Percentiles rank a stretch among this genome's conserved stretches.
phyloP scores from a whole-genome alignment of 768 basidiomycete genomes.

The Kwoniella heveanensis region DNA sequence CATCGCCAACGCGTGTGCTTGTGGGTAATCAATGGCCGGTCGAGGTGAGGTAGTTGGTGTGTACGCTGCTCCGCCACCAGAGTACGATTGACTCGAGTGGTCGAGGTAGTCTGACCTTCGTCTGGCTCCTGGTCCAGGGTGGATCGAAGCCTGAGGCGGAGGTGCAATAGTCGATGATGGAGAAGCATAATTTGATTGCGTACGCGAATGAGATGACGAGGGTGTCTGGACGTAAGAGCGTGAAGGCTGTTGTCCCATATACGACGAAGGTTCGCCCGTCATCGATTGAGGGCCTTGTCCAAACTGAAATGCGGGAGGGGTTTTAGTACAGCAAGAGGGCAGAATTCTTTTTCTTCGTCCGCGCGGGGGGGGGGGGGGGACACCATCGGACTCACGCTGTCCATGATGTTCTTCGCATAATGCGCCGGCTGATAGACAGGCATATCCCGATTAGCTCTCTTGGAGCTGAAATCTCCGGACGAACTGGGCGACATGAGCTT shows the following conservation, averaged over 20 bases:
- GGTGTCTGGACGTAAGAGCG: slow-evolving; percentile 27
- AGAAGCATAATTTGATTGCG: slow-evolving; percentile 36
- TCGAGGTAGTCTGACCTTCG: slow-evolving; percentile 77
- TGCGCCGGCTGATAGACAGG: slow-evolving; percentile 50
- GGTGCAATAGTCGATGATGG: slow-evolving; percentile 61
- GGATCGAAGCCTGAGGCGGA: slow-evolving; percentile 83
- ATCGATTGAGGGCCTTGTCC: slow-evolving; percentile 50
- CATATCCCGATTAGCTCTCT: slow-evolving; percentile 41
- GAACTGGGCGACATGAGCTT: slow-evolving; percentile 16
- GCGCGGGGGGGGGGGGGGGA: too few relatives aligned
- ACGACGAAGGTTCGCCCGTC: slow-evolving; percentile 45
- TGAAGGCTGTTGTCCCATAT: slow-evolving; percentile 38
- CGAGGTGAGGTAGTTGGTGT: slow-evolving; percentile 60
- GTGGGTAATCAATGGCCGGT: slow-evolving; percentile 75
- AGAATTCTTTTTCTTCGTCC: too few relatives aligned
- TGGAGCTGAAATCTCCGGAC: slow-evolving; percentile 15
- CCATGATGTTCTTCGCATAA: slow-evolving; percentile 50
- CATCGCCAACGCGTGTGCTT: slow-evolving; percentile 59
- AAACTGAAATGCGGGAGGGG: slow-evolving; percentile 23
- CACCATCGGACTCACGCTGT: slow-evolving; percentile 37
- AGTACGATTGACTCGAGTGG: slow-evolving; percentile 63
- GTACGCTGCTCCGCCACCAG: slow-evolving; percentile 40
- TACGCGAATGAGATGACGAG: slow-evolving; percentile 28
- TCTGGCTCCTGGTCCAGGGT: slow-evolving; percentile 72
- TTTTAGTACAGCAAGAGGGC: not conserved